Evolutionary conservation across 2,329 filamentous ascomycete genomes (phyloP), one percentile per base, ranked within the genome.

Genomic region (Colletotrichum trifolii): DNA sequence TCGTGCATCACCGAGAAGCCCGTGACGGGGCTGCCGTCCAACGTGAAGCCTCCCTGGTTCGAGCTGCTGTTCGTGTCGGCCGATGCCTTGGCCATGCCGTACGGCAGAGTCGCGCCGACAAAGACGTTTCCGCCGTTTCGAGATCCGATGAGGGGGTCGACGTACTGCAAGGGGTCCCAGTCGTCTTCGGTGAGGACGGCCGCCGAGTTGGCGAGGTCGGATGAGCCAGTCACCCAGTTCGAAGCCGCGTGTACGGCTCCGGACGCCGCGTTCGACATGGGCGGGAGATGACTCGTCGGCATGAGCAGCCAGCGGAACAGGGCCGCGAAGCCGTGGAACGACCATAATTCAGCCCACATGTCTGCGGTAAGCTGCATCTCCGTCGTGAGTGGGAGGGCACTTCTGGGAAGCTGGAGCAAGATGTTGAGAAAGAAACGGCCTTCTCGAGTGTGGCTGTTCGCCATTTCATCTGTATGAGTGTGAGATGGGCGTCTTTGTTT

Each of bases 1-100:
- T 88, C 86, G 71, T 88, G 86, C 77, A 88, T 80, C 42, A 83
- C 80, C 11, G 83, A 85, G 74, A 87, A 88, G 12, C 86, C 87
- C 5, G 80, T 81, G 40, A 88, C 80, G 1, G 78, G 75, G 15
- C 75, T 75, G 47, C 76, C 78, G 56, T 87, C 84, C 6, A 85
- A 78, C 0, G 83, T 82, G 71, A 87, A 88, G 9, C 85, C 85
- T 35, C 85, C 85, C 69, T 87, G 85, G 59, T 85, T 87, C 67
- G 83, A 85, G 17, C 73, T 73, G 61, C 78, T 81, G 68, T 78
- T 82, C 13, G 83, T 85, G 69, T 89, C 86, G 50, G 86, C 82
- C 3, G 85, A 84, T 15, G 85, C 83, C 74, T 87, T 87, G 55
- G 83, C 85, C 80, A 87, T 83, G 59, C 80, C 80, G 47, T 80